phyloP scores from a whole-genome alignment of 345 rosid species.

The Dipteronia dyeriana region DNA sequence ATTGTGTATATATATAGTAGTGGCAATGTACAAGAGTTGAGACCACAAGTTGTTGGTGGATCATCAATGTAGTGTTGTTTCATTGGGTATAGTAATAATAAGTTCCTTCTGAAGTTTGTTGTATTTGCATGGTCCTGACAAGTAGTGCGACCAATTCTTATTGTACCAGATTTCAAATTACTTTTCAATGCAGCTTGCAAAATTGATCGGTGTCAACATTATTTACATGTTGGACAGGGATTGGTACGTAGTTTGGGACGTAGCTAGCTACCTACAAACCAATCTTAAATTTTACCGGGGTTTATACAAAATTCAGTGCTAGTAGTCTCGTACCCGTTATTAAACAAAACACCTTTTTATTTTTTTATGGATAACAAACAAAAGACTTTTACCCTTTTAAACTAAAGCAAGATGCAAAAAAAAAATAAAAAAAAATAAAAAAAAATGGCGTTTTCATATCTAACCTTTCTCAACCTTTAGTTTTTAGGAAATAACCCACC shows the following conservation, averaged over 20 bases:
- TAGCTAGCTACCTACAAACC: background rate
- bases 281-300: too few relatives aligned
- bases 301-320: too few relatives aligned
- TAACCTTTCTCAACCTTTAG: too few relatives aligned
- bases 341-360: too few relatives aligned
- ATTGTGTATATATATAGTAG: background rate
- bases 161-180: background rate
- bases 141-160: background rate
- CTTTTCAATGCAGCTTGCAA: background rate
- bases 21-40: background rate
- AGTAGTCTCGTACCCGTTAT: too few relatives aligned
- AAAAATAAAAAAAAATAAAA: too few relatives aligned
- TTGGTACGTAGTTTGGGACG: background rate
- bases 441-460: too few relatives aligned
- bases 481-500: too few relatives aligned
- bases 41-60: background rate
- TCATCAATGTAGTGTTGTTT: background rate
- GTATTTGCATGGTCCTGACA: background rate
- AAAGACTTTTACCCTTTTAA: too few relatives aligned
- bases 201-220: background rate
- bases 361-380: too few relatives aligned
- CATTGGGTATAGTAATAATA: background rate
- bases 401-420: too few relatives aligned
- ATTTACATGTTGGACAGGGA: background rate
- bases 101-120: too few relatives aligned